Evolutionary conservation across 225 moss, liverwort and hornwort genomes (phyloP).

Genomic region (Pseudisothecium myosuroides): DNA sequence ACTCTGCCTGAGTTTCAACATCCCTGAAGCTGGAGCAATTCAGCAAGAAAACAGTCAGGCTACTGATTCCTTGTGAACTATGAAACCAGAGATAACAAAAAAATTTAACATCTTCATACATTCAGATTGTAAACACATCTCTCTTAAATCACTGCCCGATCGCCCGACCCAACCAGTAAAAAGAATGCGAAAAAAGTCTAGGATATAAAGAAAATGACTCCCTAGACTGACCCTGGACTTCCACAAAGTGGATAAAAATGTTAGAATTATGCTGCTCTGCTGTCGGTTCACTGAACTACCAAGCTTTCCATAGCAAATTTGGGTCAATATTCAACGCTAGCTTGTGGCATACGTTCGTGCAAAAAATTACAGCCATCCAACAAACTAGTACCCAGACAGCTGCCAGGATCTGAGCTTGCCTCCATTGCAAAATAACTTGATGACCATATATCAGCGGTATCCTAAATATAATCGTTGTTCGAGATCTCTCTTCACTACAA

Average conservation of each 20-base stretch:
- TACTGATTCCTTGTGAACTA: neutral
- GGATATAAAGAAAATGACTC: neutral
- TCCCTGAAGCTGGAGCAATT: constrained; percentile 56
- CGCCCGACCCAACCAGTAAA: neutral
- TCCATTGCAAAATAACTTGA: neutral
- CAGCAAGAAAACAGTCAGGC: neutral
- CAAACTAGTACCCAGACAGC: neutral
- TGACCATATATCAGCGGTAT: neutral
- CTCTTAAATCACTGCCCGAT: neutral
- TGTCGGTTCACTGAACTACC: neutral
- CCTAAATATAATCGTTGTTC: neutral
- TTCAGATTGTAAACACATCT: neutral
- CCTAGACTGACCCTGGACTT: neutral
- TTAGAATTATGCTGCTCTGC: neutral
- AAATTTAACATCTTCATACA: neutral
- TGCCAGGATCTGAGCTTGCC: neutral
- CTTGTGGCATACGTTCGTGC: neutral
- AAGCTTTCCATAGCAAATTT: neutral
- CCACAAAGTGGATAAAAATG: neutral
- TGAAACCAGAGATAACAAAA: neutral
- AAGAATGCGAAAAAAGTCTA: neutral
- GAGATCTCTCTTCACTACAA: neutral
- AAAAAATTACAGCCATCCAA: neutral
- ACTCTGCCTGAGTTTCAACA: constrained; percentile 66
- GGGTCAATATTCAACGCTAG: neutral